Evolutionary conservation across 768 basidiomycete genomes (phyloP), one percentile per base, ranked within the genome.

Genomic region (Boletales sp.): DNA sequence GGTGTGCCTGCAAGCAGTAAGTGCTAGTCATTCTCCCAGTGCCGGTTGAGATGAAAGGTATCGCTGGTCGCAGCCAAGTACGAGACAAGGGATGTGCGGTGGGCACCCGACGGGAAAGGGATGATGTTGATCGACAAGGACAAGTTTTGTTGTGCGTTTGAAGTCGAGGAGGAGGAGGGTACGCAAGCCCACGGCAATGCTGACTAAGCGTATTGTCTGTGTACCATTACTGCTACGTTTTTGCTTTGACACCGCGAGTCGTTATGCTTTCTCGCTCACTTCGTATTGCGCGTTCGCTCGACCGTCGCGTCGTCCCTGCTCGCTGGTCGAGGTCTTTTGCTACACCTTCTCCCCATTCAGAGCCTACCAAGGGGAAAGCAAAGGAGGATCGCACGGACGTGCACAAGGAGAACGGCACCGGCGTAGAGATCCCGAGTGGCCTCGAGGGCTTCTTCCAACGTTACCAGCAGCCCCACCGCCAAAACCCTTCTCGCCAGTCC

Each of bases 81-180:
- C 56, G 79, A 84, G 48, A 77, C 83, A 4, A 75, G 75, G 48
- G 85, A 90, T 55, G 56, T 90, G 5, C 75, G 68, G 37, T 96
- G 91, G 90, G 80, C 89, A 12, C 87, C 89, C 4, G 92, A 96
- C 60, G 94, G 94, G 3, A 87, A 87, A 54, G 87, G 87, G 1
- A 67, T 94, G 47, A 72, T 86, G 2, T 64, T 95, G 43, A 49
- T 92, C 49, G 90, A 89, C 58, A 86, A 79, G 60, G 82, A 87
- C 32, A 79, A 78, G 37, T 95, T 93, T 62, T 94, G 92, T 62
- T 90, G 89, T 62, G 87, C 86, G 7, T 91, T 90, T 52, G 87
- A 90, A 64, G 88, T 89, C 7, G 76, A 81, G 58, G 81, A 77
- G 40, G 81, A 77, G 40, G 58, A 31, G 5, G 12, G 38, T 49